Base-by-base conservation (phyloP, 306 rosid genomes). In the Mimosa pudica region DNA sequence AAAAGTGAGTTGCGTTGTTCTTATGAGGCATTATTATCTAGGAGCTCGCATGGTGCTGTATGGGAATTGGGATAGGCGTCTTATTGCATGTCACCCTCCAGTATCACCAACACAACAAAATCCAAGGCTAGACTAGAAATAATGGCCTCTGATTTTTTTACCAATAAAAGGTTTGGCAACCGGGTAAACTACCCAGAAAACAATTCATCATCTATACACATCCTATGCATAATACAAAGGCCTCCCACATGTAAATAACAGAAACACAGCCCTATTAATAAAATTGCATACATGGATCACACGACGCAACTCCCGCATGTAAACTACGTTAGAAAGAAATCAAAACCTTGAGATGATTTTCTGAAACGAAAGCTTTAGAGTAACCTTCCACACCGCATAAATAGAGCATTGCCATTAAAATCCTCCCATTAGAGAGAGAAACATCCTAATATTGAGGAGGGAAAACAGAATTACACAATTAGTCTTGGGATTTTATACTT, bases 401-500 rank as follows among this genome's bases (percentile, higher is more conserved):
- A 78, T 54, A 75, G 76, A 71, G 76, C 46, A 61, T 77, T 52
- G 51, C 57, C 73, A 13, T 49, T 60, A 79, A 51, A 84, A 82
- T 61, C 70, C 86, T 72, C 77, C 78, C 13, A 68, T 46, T 65
- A 51, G 32, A 74, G 46, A 67, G 44, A 38, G 60, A 33, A 67
- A 66, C 52, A 49, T 66, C 68, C 82, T 77, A 77, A 38, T 30
- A 58, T 35, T 0, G 60, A 47, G 35, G 16, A 0, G 35, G 11
- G 16, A 1, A 84, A 52, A 76, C 33, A 73, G 66, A 57, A 73
- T 36, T 82, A 74, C 83, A 87, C 62, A 60, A 69, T 42, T 51
- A 57, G 76, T 46, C 78, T 67, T 76, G 61, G 62, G 72, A 82
- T 77, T 82, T 82, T 79, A 60, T 60, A 48, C 55, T 78, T 65